Evolutionary conservation across 2,329 filamentous ascomycete species (phyloP), one percentile per base, ranked within the genome.

Genomic region (Cercospora beticola): DNA sequence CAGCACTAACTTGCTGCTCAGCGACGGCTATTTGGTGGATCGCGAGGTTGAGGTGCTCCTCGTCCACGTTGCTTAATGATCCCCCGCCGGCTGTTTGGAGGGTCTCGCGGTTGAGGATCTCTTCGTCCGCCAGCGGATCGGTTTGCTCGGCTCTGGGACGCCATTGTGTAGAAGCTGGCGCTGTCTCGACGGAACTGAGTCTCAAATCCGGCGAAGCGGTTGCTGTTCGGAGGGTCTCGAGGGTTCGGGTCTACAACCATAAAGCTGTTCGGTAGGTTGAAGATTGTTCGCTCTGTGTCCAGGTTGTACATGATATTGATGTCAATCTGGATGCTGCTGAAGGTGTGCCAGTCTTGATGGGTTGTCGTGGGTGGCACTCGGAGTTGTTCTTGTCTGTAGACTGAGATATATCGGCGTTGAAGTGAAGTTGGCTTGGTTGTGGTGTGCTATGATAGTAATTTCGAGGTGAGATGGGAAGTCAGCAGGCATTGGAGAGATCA

Each of bases 11-110:
- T 14, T 33, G 23, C 58, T 64, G 16, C 31, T 62, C 54, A 67
- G 59, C 46, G 49, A 40, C 65, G 65, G 30, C 58, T 60, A 21
- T 56, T 54, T n/a, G 61, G 61, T 18, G 61, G 61, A 46, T 64
- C 61, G 10, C 61, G 61, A 36, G 46, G 40, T 52, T 52, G 40
- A 14, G 61, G 61, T 16, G 23, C 61, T 33, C 28, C 46, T 12
- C 28, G 46, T 21, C 26, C 43, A 14, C 33, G 61, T 43, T 23
- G 59, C 9, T 28, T 56, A 21, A 33, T 31, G 61, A 56, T 30
- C 1, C 30, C 28, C n/a, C 43, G 46, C 14, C 59, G 59, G 23
- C 46, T 33, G 23, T 33, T 43, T 31, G 65, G 65, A 16, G 65
- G 58, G 30, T 62, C 58, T 40, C 65, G 58, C 9, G 65, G 59